A percentile compares a stretch with the other conserved stretches of the same genome.
phyloP scores from a whole-genome alignment of 768 basidiomycete species.

The Pilatotrama ljubarskyi region DNA sequence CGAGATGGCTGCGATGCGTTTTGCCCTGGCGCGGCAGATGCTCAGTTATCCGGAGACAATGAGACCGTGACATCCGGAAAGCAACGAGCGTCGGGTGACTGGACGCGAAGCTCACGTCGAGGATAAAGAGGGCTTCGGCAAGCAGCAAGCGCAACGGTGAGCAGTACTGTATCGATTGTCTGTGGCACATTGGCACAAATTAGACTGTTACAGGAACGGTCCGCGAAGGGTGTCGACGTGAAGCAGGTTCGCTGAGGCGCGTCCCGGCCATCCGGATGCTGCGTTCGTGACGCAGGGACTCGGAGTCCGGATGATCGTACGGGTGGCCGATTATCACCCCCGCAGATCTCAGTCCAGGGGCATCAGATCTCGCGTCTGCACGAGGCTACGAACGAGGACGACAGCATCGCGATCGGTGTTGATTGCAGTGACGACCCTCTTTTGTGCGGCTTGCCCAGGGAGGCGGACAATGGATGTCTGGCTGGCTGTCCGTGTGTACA shows the following conservation, averaged over 20 bases:
- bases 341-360: slow-evolving; percentile 6
- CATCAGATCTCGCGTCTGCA: slow-evolving; percentile 11
- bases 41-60: not conserved
- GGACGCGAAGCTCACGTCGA: not conserved
- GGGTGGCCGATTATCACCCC: slow-evolving; percentile 6
- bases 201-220: slow-evolving; percentile 11
- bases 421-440: slow-evolving; percentile 7
- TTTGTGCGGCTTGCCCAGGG: slow-evolving; percentile 8
- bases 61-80: not conserved
- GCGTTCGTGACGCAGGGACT: not conserved
- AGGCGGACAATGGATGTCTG: slow-evolving; percentile 10
- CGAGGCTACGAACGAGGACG: slow-evolving; percentile 8
- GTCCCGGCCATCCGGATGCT: not conserved
- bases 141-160: not conserved
- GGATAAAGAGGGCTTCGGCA: not conserved
- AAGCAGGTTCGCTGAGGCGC: not conserved
- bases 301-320: slow-evolving; percentile 1
- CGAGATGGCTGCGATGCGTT: not conserved
- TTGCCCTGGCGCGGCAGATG: slow-evolving; percentile 3
- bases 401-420: slow-evolving; percentile 3
- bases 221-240: not conserved
- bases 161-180: slow-evolving; percentile 7
- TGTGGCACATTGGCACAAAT: not conserved
- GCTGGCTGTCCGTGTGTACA: not conserved
- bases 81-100: slow-evolving; percentile 3